Base-by-base conservation (phyloP, 139 green algal genomes). In the Axilococcus clingmanii region DNA sequence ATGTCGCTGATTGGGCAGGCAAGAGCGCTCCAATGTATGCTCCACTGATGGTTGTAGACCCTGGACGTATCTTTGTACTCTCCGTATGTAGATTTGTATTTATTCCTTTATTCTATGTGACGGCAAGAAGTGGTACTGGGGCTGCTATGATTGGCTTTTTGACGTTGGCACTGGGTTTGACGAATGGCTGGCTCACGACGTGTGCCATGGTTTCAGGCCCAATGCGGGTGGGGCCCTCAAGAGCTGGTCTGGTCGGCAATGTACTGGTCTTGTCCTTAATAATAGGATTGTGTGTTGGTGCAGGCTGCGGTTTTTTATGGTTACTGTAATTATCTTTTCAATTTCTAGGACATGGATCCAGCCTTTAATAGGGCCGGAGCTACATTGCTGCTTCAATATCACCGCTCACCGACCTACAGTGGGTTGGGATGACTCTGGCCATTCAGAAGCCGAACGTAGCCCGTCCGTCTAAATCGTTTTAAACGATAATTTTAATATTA, bases 221-320 rank as follows among this genome's bases (percentile, higher is more conserved):
- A 11, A 32, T 20, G 0, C 15, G 14, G 6, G 50, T 59, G 32
- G 40, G 25, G n/a, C 20, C 32, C 5, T 35, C 17, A 0, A 35
- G 59, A 5, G 56, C 53, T 9, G 77, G 84, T 30, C 36, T 69
- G 22, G 72, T 63, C 31, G 65, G 76, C 46, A 80, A 81, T 32
- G 42, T 91, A 22, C 75, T 88, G 71, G 86, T 94, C 29, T 47
- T 95, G 2, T 72, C 63, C 16, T 59, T 95, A 36, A 64, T 95
- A n/a, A 22, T 52, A 17, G 86, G 86, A 11, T 71, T 95, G 15
- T 73, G 64, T 24, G 38, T 78, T 11, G 85, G 85, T 1, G 83
- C 86, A 0, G 43, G 72, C 4, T 43, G 52, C 28, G 68, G 78
- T 17, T 94, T 79, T 43, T 24, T 78, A 22, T 87, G 78, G 74